phyloP scores from a whole-genome alignment of 2,329 filamentous ascomycete species.

The Sphaerulina musiva region DNA sequence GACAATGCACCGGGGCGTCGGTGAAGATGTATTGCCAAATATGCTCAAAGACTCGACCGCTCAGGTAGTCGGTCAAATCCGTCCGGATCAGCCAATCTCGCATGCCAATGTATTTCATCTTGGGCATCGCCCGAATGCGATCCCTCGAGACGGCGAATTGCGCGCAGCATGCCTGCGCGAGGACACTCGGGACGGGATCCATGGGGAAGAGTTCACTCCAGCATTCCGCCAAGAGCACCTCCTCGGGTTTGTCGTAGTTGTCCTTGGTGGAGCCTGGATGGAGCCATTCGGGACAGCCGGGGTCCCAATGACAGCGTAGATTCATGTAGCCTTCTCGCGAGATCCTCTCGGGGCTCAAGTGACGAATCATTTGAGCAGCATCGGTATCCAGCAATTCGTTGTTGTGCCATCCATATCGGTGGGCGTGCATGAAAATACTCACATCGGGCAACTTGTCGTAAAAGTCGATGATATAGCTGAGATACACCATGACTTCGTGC shows the following conservation, averaged over 20 bases:
- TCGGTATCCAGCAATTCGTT: slow-evolving; percentile 45
- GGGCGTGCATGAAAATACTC: slow-evolving; percentile 56
- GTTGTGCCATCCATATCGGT: slow-evolving; percentile 55
- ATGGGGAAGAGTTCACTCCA: slow-evolving; percentile 46
- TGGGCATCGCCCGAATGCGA: slow-evolving; percentile 49
- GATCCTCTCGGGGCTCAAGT: slow-evolving; percentile 43
- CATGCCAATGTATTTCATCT: slow-evolving; percentile 50
- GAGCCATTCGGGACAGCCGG: slow-evolving; percentile 52
- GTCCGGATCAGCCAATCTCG: slow-evolving; percentile 57
- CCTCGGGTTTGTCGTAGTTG: slow-evolving; percentile 38
- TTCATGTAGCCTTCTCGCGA: slow-evolving; percentile 50
- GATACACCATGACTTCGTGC: slow-evolving; percentile 57
- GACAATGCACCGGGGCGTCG: slow-evolving; percentile 44
- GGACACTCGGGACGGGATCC: slow-evolving; percentile 43
- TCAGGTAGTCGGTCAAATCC: slow-evolving; percentile 49
- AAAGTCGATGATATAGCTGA: slow-evolving; percentile 56
- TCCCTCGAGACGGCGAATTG: slow-evolving; percentile 58
- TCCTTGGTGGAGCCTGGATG: slow-evolving; percentile 40
- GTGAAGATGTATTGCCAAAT: slow-evolving; percentile 59
- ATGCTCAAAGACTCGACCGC: slow-evolving; percentile 58
- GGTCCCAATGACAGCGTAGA: slow-evolving; percentile 50
- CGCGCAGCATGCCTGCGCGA: slow-evolving; percentile 58
- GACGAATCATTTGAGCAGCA: slow-evolving; percentile 40
- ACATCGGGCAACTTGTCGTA: slow-evolving; percentile 55
- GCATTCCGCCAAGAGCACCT: slow-evolving; percentile 39